These are phyloP conservation scores for Heritiera fomes DNA, from an alignment of 345 rosid genomes.

Conservation along the genomic window DNA sequence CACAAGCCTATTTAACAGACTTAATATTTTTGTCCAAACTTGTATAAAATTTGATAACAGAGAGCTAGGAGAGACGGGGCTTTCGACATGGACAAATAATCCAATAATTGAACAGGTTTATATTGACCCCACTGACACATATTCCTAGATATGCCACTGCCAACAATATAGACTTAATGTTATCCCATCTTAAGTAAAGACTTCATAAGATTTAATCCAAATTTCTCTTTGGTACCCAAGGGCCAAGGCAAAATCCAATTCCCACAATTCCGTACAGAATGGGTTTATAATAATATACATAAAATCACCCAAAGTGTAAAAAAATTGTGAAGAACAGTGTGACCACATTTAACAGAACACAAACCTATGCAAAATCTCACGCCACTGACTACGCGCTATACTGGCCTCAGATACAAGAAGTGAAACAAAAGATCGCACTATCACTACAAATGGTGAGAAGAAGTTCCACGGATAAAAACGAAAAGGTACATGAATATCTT, in stretches of 20 bases:
- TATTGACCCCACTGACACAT: too few relatives aligned
- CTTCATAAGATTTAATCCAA: too few relatives aligned
- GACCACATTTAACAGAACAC: conserved; percentile 24
- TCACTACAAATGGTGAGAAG: conserved; percentile 33
- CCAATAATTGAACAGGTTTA: too few relatives aligned
- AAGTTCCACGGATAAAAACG: conserved; percentile 19
- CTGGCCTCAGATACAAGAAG: conserved; percentile 12
- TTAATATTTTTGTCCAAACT: too few relatives aligned
- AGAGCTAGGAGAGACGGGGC: too few relatives aligned
- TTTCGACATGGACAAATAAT: too few relatives aligned
- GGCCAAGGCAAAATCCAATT: conserved; percentile 37
- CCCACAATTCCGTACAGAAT: conserved; percentile 42
- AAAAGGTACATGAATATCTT: conserved; percentile 19
- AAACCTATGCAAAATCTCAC: conserved; percentile 31
- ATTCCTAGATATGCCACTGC: too few relatives aligned
- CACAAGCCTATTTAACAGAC: too few relatives aligned
- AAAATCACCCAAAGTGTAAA: conserved; percentile 31
- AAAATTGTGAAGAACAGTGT: conserved; percentile 15
- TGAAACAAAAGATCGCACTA: conserved; percentile 28
- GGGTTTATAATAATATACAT: conserved; percentile 53
- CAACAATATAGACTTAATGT: too few relatives aligned
- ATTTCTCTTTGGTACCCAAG: conserved; percentile 24
- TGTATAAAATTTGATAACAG: too few relatives aligned
- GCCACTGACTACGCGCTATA: conserved; percentile 28
- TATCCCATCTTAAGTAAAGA: too few relatives aligned